phyloP scores from a whole-genome alignment of 331 rosid genomes.

The Prunus yedoensis region DNA sequence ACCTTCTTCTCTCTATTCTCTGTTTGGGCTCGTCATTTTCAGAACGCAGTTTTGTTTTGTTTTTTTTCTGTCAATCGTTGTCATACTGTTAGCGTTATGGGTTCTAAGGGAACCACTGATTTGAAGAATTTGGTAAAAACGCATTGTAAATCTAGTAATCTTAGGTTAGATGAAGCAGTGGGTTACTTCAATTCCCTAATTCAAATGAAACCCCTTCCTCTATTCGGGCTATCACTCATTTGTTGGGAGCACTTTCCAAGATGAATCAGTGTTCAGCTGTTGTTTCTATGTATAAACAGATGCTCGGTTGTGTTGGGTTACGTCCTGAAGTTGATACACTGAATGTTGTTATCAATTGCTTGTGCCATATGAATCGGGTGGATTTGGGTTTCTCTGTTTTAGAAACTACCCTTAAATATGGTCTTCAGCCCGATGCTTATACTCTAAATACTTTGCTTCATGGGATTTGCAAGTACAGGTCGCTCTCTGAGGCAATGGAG shows the following conservation, averaged over 20 bases:
- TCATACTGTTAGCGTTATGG: neutral
- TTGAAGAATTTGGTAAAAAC: neutral
- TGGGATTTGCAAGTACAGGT: neutral
- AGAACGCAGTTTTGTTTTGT: too few relatives aligned
- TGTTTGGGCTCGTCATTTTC: too few relatives aligned
- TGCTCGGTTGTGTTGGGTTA: neutral
- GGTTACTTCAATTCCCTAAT: conserved; percentile 11
- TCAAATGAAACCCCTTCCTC: conserved; percentile 12
- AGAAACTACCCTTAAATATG: neutral
- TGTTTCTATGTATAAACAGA: neutral
- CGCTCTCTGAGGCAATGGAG: neutral
- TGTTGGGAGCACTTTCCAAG: conserved; percentile 12
- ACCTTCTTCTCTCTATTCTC: too few relatives aligned
- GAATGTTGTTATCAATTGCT: neutral
- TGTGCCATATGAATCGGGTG: neutral
- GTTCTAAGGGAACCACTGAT: neutral
- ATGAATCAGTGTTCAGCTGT: conserved; percentile 13
- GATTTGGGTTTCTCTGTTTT: neutral
- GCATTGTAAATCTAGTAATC: neutral
- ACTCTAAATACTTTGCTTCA: neutral
- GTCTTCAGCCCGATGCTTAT: neutral
- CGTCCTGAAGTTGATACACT: neutral
- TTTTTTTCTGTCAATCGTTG: too few relatives aligned
- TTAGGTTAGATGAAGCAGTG: neutral
- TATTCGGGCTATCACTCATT: neutral